phyloP scores from a whole-genome alignment of 495 filamentous ascomycete genomes.

The Glutinoglossum americanum region DNA sequence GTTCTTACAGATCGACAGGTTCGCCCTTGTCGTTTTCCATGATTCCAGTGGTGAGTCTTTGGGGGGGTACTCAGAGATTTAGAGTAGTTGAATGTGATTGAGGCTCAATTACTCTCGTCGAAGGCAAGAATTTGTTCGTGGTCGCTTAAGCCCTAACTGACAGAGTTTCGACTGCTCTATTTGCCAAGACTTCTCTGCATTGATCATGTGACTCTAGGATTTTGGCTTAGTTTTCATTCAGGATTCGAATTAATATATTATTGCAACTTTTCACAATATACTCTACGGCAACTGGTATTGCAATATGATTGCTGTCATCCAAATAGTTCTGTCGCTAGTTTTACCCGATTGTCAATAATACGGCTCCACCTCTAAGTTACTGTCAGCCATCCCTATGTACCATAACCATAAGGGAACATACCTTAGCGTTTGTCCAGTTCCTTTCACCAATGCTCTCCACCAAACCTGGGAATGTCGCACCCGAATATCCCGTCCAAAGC shows the following conservation, averaged over 20 bases:
- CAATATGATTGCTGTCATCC: background rate
- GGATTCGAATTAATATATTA: too few species aligned
- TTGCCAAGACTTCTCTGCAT: background rate
- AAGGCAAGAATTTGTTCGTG: background rate
- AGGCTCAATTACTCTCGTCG: background rate
- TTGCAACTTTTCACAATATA: too few species aligned
- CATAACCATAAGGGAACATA: too few species aligned
- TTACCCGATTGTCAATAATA: background rate
- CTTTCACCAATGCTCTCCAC: slow-evolving; percentile 8
- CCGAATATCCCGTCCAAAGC: slow-evolving; percentile 12
- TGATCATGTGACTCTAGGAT: too few species aligned
- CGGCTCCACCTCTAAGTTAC: background rate
- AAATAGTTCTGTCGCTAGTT: background rate
- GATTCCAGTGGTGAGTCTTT: slow-evolving; percentile 20
- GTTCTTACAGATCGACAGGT: slow-evolving; percentile 87
- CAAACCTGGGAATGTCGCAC: slow-evolving; percentile 11
- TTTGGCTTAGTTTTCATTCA: too few species aligned
- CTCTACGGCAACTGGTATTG: too few species aligned
- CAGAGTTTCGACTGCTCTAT: background rate
- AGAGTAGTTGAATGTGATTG: background rate
- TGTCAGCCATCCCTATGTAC: too few species aligned
- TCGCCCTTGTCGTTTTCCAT: slow-evolving; percentile 98
- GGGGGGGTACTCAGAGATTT: too few species aligned
- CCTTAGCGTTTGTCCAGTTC: slow-evolving; percentile 7
- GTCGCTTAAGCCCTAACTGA: background rate